Evolutionary conservation across 352 stramenopile genomes (phyloP).

Genomic region (Globisporangium echinulatum): DNA sequence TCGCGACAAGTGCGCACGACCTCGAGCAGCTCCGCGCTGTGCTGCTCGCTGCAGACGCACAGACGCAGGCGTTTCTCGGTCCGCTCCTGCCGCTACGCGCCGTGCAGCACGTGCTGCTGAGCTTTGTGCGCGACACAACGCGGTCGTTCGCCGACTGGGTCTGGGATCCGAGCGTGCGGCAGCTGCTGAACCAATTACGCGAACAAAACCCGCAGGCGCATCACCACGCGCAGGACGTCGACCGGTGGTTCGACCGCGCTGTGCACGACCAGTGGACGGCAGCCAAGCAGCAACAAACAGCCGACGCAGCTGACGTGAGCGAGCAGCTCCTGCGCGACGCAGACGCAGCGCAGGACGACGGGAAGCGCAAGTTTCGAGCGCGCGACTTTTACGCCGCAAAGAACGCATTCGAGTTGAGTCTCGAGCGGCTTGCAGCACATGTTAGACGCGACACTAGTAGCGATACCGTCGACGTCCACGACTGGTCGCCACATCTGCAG

Average conservation of each 20-base stretch:
- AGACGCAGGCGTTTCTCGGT: constrained; percentile 48
- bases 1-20: constrained; percentile 18
- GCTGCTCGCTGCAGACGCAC: constrained; percentile 35
- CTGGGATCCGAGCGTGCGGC: constrained; percentile 55
- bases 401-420: constrained; percentile 58
- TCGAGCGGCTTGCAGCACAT: constrained; percentile 30
- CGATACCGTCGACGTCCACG: constrained; percentile 20
- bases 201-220: constrained; percentile 22
- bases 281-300: neutral
- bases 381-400: constrained; percentile 57
- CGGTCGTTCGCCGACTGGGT: constrained; percentile 71
- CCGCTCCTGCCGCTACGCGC: constrained; percentile 51
- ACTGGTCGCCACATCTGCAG: constrained; percentile 41
- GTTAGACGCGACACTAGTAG: constrained; percentile 41
- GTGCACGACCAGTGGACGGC: constrained; percentile 16
- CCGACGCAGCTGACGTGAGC: constrained; percentile 5
- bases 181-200: constrained; percentile 46
- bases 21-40: constrained; percentile 28
- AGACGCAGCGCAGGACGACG: constrained; percentile 43
- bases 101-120: constrained; percentile 65
- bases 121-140: constrained; percentile 53
- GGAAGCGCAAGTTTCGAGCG: constrained; percentile 57
- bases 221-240: constrained; percentile 20
- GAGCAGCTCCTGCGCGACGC: constrained; percentile 28
- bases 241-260: constrained; percentile 39